These are phyloP conservation scores for Funneliformis caledonium DNA, from an alignment of 371 early-diverging fungal species.

Conservation along the genomic window DNA sequence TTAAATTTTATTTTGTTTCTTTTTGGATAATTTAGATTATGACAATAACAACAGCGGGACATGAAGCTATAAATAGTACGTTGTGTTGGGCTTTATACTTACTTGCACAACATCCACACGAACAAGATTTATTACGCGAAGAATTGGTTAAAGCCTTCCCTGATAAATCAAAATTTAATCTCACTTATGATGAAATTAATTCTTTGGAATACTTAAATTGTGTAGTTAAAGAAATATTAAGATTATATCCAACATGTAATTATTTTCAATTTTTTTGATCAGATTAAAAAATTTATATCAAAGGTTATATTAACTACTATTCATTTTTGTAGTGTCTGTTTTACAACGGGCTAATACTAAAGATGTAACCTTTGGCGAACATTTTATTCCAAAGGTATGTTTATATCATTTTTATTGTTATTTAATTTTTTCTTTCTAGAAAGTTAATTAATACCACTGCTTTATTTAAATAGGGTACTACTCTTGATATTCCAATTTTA, in stretches of 20 bases:
- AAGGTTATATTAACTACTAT: too few species aligned
- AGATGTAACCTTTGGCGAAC: neutral
- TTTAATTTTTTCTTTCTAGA: neutral
- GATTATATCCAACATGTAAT: neutral
- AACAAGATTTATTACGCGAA: constrained; percentile 5
- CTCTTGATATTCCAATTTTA: neutral
- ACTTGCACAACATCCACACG: neutral
- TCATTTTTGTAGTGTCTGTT: neutral
- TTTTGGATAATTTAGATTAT: constrained; percentile 39
- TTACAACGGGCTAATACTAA: neutral
- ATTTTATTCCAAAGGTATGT: constrained; percentile 2
- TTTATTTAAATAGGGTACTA: neutral
- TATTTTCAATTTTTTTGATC: neutral
- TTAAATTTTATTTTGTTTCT: neutral
- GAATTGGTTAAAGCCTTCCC: neutral
- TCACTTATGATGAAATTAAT: neutral
- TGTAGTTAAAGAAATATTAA: constrained; percentile 2
- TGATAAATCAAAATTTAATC: neutral
- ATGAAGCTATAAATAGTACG: constrained; percentile 45
- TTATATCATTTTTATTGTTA: neutral
- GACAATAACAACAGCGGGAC: constrained; percentile 49
- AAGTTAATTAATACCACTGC: neutral
- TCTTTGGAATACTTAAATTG: constrained; percentile 6
- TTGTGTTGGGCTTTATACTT: constrained; percentile 45
- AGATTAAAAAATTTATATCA: neutral